These are phyloP conservation scores for Rosa lucieae DNA, from an alignment of 306 rosid genomes.

Conservation along the genomic window DNA sequence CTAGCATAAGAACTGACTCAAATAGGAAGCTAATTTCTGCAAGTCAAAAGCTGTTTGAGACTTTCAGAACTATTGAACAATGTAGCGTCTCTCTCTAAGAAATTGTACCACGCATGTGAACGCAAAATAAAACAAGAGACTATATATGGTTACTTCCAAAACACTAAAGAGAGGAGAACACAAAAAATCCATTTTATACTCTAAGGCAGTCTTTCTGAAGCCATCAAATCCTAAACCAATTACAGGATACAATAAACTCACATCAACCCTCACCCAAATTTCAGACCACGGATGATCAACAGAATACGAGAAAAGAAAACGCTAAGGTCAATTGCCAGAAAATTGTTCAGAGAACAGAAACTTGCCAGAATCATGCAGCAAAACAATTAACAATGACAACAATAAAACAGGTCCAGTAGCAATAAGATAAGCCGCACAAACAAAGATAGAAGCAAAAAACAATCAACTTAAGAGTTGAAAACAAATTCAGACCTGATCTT, in stretches of 20 bases:
- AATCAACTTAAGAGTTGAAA: too few relatives aligned
- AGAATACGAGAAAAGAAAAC: neutral
- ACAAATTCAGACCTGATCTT: constrained; percentile 60
- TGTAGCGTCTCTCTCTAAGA: neutral
- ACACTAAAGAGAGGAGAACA: neutral
- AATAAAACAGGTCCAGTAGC: neutral
- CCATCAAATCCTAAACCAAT: neutral
- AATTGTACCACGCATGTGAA: neutral
- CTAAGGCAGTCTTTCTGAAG: neutral
- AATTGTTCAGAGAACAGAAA: neutral
- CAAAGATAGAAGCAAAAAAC: too few relatives aligned
- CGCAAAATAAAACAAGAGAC: neutral
- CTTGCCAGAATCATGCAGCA: neutral
- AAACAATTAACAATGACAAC: neutral
- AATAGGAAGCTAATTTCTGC: too few relatives aligned
- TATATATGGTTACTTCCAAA: neutral
- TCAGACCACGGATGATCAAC: neutral
- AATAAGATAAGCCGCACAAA: neutral
- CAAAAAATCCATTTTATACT: neutral
- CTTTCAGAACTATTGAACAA: neutral
- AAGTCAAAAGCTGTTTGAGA: neutral
- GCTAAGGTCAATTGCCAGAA: neutral
- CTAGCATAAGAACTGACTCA: neutral
- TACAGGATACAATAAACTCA: too few relatives aligned
- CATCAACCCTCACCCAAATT: neutral